A percentile compares a stretch with the other conserved stretches of the same genome.
Conservation (phyloP, 192 early-diverging fungal species). For the Spizellomyces punctatus region DNA sequence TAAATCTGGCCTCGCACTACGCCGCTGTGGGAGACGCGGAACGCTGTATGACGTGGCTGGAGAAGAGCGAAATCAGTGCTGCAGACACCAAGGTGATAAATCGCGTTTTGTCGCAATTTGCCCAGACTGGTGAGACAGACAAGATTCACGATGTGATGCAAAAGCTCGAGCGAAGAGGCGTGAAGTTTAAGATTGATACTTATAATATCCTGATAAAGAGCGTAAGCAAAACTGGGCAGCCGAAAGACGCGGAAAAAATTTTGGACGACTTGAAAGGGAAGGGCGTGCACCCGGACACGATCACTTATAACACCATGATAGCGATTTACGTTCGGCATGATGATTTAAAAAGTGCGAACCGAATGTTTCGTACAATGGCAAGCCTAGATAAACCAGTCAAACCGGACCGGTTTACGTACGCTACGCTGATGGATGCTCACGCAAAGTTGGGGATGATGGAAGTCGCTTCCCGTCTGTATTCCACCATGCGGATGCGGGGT, state of each 20-base stretch:
- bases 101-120: not conserved
- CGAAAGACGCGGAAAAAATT: constrained; percentile 4
- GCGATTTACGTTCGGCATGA: constrained; percentile 10
- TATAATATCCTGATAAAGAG: constrained; percentile 15
- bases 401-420: constrained; percentile 19
- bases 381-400: not conserved
- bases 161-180: not conserved
- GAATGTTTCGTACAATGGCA: constrained; percentile 13
- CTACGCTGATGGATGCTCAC: constrained; percentile 17
- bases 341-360: constrained; percentile 8
- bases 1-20: not conserved
- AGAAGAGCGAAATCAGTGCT: not conserved
- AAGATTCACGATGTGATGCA: not conserved
- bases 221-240: not conserved
- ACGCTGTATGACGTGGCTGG: not conserved
- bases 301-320: constrained; percentile 25
- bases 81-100: not conserved
- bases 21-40: not conserved
- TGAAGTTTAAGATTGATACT: not conserved
- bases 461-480: not conserved
- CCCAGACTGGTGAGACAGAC: not conserved
- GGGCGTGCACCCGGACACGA: not conserved
- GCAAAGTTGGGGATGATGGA: constrained; percentile 4
- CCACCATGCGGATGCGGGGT: not conserved
- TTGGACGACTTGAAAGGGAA: not conserved